These are phyloP conservation scores for Scedosporium boydii DNA, from an alignment of 2,329 filamentous ascomycete genomes.

Conservation along the genomic window DNA sequence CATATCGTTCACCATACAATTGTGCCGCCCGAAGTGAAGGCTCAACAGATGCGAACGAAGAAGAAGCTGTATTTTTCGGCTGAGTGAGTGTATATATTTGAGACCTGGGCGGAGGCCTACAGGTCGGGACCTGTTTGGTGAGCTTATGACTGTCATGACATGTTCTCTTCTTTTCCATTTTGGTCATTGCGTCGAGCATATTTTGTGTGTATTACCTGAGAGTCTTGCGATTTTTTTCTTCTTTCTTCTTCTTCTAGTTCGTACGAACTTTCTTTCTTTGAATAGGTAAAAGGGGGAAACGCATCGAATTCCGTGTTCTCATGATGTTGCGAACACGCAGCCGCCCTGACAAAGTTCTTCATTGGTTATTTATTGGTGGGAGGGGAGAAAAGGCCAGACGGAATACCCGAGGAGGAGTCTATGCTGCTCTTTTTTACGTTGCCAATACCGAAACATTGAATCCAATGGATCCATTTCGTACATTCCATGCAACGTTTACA, in stretches of 20 bases:
- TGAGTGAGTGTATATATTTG: slow-evolving; percentile 30
- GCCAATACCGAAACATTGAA: background rate
- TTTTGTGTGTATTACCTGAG: background rate
- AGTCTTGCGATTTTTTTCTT: background rate
- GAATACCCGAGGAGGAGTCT: background rate
- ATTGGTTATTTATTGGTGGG: background rate
- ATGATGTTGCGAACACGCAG: background rate
- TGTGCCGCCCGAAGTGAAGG: slow-evolving; percentile 59
- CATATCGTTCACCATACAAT: slow-evolving; percentile 89
- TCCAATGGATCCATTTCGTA: background rate
- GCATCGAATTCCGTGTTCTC: background rate
- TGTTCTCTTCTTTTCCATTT: background rate
- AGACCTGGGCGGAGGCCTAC: background rate
- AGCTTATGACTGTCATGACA: background rate
- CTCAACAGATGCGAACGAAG: slow-evolving; percentile 54
- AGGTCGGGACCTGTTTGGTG: background rate
- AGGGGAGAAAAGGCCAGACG: background rate
- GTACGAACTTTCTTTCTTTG: background rate
- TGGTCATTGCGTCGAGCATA: background rate
- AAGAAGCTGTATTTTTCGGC: slow-evolving; percentile 65
- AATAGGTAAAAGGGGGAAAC: background rate
- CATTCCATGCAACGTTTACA: too few relatives aligned
- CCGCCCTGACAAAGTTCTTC: background rate
- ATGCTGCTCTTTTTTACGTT: background rate
- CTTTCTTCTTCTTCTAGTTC: background rate